Conservation (phyloP, 331 rosid genomes). For the Acacia pycnantha region DNA sequence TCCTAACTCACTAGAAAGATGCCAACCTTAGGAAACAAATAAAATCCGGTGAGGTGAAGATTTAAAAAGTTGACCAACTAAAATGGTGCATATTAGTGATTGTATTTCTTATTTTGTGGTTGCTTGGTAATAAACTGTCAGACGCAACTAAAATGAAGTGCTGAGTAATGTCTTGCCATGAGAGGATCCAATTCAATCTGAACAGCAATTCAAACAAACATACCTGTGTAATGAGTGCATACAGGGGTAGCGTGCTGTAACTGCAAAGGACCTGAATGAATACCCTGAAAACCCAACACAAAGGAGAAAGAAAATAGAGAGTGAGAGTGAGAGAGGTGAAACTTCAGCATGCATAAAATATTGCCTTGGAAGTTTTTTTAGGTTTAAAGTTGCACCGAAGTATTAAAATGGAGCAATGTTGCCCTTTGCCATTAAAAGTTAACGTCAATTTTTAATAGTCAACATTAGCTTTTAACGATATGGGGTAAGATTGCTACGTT, state of each 20-base stretch:
- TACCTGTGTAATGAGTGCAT: slow-evolving; percentile 75
- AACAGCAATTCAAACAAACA: slow-evolving; percentile 26
- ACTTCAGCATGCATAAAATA: neutral
- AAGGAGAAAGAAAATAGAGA: neutral
- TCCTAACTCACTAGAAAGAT: neutral
- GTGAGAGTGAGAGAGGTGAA: neutral
- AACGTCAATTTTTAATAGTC: no score
- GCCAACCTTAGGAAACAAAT: neutral
- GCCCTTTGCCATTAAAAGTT: no score
- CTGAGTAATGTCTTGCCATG: neutral
- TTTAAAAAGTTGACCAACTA: neutral
- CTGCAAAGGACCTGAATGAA: slow-evolving; percentile 62
- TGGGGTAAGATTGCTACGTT: no score
- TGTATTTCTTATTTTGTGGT: no score
- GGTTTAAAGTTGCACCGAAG: no score
- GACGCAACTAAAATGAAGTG: neutral
- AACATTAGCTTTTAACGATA: no score
- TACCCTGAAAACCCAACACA: slow-evolving; percentile 46
- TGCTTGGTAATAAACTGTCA: no score
- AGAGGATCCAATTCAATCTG: neutral
- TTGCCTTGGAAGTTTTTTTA: no score
- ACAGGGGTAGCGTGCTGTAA: slow-evolving; percentile 68
- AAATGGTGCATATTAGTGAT: no score
- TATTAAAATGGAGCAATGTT: no score
- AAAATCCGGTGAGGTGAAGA: neutral